phyloP scores from a whole-genome alignment of 352 stramenopile genomes.

The Pythium rhizo-oryzae region DNA sequence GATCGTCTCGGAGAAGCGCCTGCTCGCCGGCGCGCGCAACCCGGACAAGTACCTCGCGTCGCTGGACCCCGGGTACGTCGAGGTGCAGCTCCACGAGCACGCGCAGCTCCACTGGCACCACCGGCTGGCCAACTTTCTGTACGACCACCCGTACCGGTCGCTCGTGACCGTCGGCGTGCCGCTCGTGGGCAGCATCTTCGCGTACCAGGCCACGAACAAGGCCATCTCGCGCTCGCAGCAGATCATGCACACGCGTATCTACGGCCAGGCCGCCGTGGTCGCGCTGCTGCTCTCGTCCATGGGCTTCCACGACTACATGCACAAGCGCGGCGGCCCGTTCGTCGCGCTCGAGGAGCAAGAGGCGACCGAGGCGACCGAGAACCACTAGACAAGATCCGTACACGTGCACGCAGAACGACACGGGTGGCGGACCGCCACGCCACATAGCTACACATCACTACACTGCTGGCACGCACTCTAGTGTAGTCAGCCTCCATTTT shows the following conservation, averaged over 20 bases:
- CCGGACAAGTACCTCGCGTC: conserved; percentile 67
- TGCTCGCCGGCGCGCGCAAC: conserved; percentile 65
- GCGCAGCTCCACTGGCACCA: conserved; percentile 58
- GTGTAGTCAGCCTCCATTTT: too few relatives aligned
- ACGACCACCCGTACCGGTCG: conserved; percentile 76
- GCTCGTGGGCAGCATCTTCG: conserved; percentile 72
- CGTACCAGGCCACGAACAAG: conserved; percentile 68
- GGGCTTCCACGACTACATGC: conserved; percentile 86
- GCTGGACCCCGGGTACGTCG: conserved; percentile 50
- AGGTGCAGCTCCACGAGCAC: conserved; percentile 32
- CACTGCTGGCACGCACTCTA: too few relatives aligned
- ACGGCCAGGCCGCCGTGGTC: conserved; percentile 69
- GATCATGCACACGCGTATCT: conserved; percentile 88
- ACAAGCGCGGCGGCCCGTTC: conserved; percentile 60
- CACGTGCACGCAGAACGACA: not conserved
- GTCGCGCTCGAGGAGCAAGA: conserved; percentile 20
- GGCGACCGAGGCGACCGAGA: not conserved
- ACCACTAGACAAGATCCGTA: not conserved
- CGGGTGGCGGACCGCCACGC: not conserved
- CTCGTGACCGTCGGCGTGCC: conserved; percentile 55
- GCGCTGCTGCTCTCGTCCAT: conserved; percentile 74
- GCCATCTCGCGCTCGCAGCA: conserved; percentile 71
- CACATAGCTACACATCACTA: too few relatives aligned
- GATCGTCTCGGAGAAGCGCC: conserved; percentile 55
- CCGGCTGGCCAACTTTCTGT: conserved; percentile 66